Base-by-base conservation (phyloP, 2,329 filamentous ascomycete genomes). In the Penicillium vulpinum region DNA sequence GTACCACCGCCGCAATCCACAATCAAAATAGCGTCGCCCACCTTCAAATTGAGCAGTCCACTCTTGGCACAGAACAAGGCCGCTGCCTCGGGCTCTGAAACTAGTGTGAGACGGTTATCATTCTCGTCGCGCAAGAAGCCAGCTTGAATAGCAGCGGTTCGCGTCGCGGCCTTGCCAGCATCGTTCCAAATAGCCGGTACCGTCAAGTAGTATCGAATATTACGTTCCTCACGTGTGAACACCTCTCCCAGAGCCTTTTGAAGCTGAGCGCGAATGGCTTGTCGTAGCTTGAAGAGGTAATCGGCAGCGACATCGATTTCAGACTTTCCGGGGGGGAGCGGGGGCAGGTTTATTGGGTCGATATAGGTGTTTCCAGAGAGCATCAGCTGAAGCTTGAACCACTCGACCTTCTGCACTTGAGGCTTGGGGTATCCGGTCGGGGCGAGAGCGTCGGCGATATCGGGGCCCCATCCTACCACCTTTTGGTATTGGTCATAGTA, bases 151-250 rank as follows among this genome's bases (percentile, higher is more conserved):
- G 94, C 94, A 24, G 94, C 94, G 16, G 92, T 91, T 79, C 94
- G 87, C 15, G 94, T 97, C 38, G 94, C 94, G 56, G 94, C 94
- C 80, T 99, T 99, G 67, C 92, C 94, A 44, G 94, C 93, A 79
- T 97, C 94, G 75, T 97, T 97, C 94, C 94, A 97, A 67, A 99
- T 97, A 66, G 94, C 94, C 21, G 94, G 94, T n/a, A 99, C 94
- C 2, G 94, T 99, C 67, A 99, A 81, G 76, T 97, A 97, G 78
- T 97, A 97, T 67, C 91, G 86, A 68, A 97, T 99, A 76, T 97
- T 97, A 70, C 93, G 89, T 81, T 97, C 94, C 80, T 97, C 94
- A 76, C 94, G 85, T 78, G 95, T 96, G 78, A 97, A 99, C 0
- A 99, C 94, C 73, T 97, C 94, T 53, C 94, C 94, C 29, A 97